Percentiles rank a stretch among this genome's conserved stretches.
Evolutionary conservation across 768 basidiomycete genomes (phyloP).

Genomic region (Phlebiopsis gigantea): DNA sequence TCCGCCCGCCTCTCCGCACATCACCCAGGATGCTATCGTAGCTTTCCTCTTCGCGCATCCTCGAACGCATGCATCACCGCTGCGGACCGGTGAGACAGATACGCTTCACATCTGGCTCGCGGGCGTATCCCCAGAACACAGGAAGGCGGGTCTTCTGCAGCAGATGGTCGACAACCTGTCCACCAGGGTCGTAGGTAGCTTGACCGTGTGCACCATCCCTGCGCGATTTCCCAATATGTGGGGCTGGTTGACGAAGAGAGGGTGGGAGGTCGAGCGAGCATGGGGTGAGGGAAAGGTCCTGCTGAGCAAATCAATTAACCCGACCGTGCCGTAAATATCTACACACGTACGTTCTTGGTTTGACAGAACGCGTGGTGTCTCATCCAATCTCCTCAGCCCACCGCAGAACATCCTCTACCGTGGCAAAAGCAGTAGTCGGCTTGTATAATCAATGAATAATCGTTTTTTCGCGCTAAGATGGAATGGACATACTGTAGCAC

Average conservation of each 20-base stretch:
- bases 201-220: constrained; percentile 22
- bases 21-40: constrained; percentile 1
- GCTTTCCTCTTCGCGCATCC: constrained; percentile 20
- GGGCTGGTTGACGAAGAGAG: constrained; percentile 18
- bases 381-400: constrained; percentile 14
- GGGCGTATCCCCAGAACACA: constrained; percentile 15
- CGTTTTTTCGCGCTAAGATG: too few relatives aligned
- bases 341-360: background rate
- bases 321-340: background rate
- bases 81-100: constrained; percentile 11
- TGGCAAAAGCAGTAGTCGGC: background rate
- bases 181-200: background rate
- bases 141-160: constrained; percentile 18
- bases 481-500: background rate
- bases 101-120: constrained; percentile 22
- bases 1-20: background rate
- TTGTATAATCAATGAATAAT: background rate
- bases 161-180: constrained; percentile 16
- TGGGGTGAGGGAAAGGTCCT: constrained; percentile 18
- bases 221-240: constrained; percentile 20
- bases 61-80: constrained; percentile 11
- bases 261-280: constrained; percentile 18
- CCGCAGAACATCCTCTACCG: constrained; percentile 1
- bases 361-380: background rate
- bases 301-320: constrained; percentile 13